Evolutionary conservation across 1,284 basidiomycete species (phyloP).

Genomic region (Boletus coffeatus): DNA sequence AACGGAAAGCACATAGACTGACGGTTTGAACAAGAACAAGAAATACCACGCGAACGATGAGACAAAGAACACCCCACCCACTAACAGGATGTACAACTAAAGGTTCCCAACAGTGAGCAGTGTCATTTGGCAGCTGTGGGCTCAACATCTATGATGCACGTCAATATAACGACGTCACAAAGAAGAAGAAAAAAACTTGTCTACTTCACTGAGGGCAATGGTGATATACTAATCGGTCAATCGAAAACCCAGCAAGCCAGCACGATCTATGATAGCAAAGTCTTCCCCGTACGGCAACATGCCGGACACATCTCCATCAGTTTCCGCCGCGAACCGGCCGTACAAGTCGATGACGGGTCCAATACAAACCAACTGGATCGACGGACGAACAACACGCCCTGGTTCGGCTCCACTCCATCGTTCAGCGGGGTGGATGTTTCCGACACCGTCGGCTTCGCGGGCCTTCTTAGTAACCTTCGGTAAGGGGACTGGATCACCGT

Average conservation of each 20-base stretch:
- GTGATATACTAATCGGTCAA: slow-evolving; percentile 86
- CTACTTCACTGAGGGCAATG: slow-evolving; percentile 55
- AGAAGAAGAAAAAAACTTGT: slow-evolving; percentile 33
- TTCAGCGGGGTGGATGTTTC: slow-evolving; percentile 16
- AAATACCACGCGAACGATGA: slow-evolving; percentile 86
- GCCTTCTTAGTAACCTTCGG: slow-evolving; percentile 23
- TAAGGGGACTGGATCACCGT: background rate
- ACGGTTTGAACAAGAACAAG: slow-evolving; percentile 85
- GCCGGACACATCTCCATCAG: slow-evolving; percentile 82
- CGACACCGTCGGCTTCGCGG: slow-evolving; percentile 23
- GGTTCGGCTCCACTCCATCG: slow-evolving; percentile 13
- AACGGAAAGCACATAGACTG: slow-evolving; percentile 76
- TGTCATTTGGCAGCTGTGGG: slow-evolving; percentile 94
- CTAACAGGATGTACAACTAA: slow-evolving; percentile 71
- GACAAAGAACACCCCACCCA: slow-evolving; percentile 81
- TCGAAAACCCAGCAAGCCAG: slow-evolving; percentile 72
- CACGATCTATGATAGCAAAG: slow-evolving; percentile 68
- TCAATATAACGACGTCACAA: slow-evolving; percentile 2
- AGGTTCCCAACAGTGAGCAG: slow-evolving; percentile 76
- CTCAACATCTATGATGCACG: slow-evolving; percentile 55
- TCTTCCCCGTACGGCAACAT: slow-evolving; percentile 52
- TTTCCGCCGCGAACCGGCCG: slow-evolving; percentile 90
- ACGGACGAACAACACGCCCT: slow-evolving; percentile 25
- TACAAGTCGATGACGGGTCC: slow-evolving; percentile 94
- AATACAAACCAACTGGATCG: slow-evolving; percentile 83